phyloP scores from a whole-genome alignment of 495 filamentous ascomycete genomes.

The Annulohypoxylon bovei region DNA sequence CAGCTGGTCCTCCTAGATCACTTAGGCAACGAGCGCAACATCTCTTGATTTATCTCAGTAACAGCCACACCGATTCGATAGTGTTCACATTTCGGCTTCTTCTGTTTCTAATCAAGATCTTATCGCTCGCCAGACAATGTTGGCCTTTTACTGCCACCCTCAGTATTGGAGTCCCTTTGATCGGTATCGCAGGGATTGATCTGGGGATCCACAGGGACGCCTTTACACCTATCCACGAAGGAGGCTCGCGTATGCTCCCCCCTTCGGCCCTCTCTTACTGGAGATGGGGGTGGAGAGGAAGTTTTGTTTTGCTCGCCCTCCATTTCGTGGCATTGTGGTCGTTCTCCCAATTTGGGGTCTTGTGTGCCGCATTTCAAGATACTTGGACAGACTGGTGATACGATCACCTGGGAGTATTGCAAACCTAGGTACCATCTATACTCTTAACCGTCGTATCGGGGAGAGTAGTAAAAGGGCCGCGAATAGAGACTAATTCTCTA shows the following conservation, averaged over 20 bases:
- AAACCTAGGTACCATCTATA: neutral
- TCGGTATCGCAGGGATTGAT: slow-evolving; percentile 54
- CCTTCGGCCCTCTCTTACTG: slow-evolving; percentile 29
- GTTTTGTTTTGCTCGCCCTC: slow-evolving; percentile 48
- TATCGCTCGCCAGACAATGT: slow-evolving; percentile 53
- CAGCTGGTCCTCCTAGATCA: slow-evolving; percentile 51
- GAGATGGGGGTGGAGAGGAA: slow-evolving; percentile 51
- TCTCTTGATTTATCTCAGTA: slow-evolving; percentile 33
- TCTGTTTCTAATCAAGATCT: slow-evolving; percentile 53
- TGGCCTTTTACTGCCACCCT: slow-evolving; percentile 56
- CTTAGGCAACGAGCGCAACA: slow-evolving; percentile 49
- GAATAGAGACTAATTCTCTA: neutral
- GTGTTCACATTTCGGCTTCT: slow-evolving; percentile 46
- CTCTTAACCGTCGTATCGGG: neutral
- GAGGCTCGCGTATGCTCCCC: slow-evolving; percentile 14
- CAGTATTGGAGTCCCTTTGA: slow-evolving; percentile 46
- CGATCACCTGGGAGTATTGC: neutral
- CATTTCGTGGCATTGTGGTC: slow-evolving; percentile 54
- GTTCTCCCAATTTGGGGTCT: slow-evolving; percentile 45
- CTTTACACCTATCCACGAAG: slow-evolving; percentile 21
- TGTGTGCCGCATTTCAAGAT: slow-evolving; percentile 50
- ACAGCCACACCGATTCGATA: slow-evolving; percentile 31
- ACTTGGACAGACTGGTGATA: slow-evolving; percentile 52
- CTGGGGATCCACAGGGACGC: slow-evolving; percentile 40
- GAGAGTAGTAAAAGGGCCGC: neutral